phyloP scores from a whole-genome alignment of 345 rosid species.

The Eucalyptus polyanthemos region DNA sequence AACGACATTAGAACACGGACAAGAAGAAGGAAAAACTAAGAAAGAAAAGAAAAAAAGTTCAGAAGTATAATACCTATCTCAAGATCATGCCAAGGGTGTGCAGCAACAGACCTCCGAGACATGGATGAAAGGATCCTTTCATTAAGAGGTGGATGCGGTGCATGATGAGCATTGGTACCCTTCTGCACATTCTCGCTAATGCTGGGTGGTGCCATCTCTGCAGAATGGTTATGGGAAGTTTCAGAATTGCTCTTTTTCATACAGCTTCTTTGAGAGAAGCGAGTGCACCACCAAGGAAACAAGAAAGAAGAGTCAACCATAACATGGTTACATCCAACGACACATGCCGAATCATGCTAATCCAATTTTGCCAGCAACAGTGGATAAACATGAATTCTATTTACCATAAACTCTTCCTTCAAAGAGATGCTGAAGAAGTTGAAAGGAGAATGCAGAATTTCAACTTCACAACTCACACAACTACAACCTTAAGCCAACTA shows the following conservation, averaged over 20 bases:
- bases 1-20: background rate
- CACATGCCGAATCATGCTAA: background rate
- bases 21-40: background rate
- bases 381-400: background rate
- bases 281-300: background rate
- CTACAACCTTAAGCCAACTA: background rate
- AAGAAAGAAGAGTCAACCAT: background rate
- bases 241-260: background rate
- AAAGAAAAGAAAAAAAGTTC: background rate
- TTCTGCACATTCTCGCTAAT: slow-evolving; percentile 22
- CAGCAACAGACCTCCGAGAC: slow-evolving; percentile 88
- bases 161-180: slow-evolving; percentile 6
- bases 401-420: background rate
- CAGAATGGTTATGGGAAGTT: background rate
- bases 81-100: slow-evolving; percentile 99
- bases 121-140: slow-evolving; percentile 92
- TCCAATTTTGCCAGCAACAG: background rate
- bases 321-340: background rate
- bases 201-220: slow-evolving; percentile 61
- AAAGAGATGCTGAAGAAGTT: background rate
- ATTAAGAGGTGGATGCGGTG: slow-evolving; percentile 62
- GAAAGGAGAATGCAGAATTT: background rate
- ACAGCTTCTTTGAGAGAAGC: background rate
- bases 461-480: background rate
- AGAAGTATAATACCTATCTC: slow-evolving; percentile 61